A percentile compares a stretch with the other conserved stretches of the same genome.
phyloP scores from a whole-genome alignment of 768 basidiomycete genomes.

The Phaeotremella skinneri region DNA sequence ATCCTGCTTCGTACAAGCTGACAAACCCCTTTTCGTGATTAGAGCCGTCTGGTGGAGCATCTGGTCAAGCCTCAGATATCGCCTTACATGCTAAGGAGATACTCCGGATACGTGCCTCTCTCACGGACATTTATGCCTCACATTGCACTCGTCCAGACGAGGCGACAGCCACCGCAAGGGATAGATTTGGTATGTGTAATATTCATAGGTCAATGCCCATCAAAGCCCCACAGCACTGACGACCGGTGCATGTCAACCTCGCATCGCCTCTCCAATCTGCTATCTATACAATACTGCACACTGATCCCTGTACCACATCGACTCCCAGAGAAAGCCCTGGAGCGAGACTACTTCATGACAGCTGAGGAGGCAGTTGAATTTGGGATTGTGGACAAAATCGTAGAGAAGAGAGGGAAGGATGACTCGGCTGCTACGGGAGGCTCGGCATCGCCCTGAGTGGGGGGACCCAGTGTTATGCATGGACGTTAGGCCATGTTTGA shows the following conservation, averaged over 20 bases:
- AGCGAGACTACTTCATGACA: slow-evolving; percentile 97
- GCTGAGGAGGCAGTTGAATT: slow-evolving; percentile 86
- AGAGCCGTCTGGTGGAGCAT: slow-evolving; percentile 96
- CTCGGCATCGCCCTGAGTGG: neutral
- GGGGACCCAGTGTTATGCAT: slow-evolving; percentile 11
- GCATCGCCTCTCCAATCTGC: neutral
- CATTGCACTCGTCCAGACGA: slow-evolving; percentile 75
- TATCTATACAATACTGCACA: neutral
- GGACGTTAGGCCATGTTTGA: neutral
- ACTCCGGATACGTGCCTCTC: slow-evolving; percentile 73
- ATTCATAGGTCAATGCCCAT: no score
- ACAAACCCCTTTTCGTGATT: slow-evolving; percentile 20
- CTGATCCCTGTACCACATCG: neutral
- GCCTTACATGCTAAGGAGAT: slow-evolving; percentile 98
- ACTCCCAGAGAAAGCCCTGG: slow-evolving; percentile 73
- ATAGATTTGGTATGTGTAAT: slow-evolving; percentile 68
- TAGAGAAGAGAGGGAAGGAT: slow-evolving; percentile 56
- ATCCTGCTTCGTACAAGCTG: slow-evolving; percentile 7
- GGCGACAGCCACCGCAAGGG: slow-evolving; percentile 61
- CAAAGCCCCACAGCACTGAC: neutral
- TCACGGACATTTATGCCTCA: slow-evolving; percentile 84
- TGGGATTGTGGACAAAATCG: slow-evolving; percentile 88
- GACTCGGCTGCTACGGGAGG: slow-evolving; percentile 2
- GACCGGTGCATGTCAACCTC: neutral
- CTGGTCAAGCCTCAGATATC: slow-evolving; percentile 93